phyloP scores from a whole-genome alignment of 1,284 basidiomycete species.

The Cystobasidium slooffiae region DNA sequence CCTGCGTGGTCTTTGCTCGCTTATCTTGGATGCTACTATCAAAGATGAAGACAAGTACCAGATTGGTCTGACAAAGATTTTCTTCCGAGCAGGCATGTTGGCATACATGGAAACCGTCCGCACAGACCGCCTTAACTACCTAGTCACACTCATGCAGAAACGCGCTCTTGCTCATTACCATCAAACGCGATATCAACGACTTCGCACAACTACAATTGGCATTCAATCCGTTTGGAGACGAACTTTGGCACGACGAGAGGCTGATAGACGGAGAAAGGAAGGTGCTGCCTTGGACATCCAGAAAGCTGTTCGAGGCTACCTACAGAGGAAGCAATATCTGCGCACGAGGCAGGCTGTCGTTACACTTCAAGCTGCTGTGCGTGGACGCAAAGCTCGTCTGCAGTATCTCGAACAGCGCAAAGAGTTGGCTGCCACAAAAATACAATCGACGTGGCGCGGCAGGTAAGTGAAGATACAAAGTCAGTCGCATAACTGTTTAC shows the following conservation, averaged over 20 bases:
- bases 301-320: slow-evolving; percentile 69
- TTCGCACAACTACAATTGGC: slow-evolving; percentile 75
- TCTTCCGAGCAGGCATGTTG: slow-evolving; percentile 99
- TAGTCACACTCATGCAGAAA: slow-evolving; percentile 96
- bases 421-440: slow-evolving; percentile 69
- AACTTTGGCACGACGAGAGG: slow-evolving; percentile 73
- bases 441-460: slow-evolving; percentile 65
- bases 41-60: slow-evolving; percentile 96
- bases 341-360: slow-evolving; percentile 69
- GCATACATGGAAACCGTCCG: slow-evolving; percentile 93
- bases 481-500: not conserved
- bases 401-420: slow-evolving; percentile 68
- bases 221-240: slow-evolving; percentile 96
- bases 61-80: slow-evolving; percentile 95
- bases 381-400: slow-evolving; percentile 76
- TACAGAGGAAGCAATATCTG: slow-evolving; percentile 74
- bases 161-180: slow-evolving; percentile 87
- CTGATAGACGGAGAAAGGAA: slow-evolving; percentile 72
- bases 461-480: not conserved
- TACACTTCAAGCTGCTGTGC: slow-evolving; percentile 83
- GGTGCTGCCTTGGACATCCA: slow-evolving; percentile 80
- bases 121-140: slow-evolving; percentile 80
- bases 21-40: slow-evolving; percentile 83
- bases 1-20: slow-evolving; percentile 77
- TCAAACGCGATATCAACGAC: slow-evolving; percentile 74